Evolutionary conservation across 1,284 basidiomycete species (phyloP), one percentile per base, ranked within the genome.

Genomic region (Mixia osmundae): DNA sequence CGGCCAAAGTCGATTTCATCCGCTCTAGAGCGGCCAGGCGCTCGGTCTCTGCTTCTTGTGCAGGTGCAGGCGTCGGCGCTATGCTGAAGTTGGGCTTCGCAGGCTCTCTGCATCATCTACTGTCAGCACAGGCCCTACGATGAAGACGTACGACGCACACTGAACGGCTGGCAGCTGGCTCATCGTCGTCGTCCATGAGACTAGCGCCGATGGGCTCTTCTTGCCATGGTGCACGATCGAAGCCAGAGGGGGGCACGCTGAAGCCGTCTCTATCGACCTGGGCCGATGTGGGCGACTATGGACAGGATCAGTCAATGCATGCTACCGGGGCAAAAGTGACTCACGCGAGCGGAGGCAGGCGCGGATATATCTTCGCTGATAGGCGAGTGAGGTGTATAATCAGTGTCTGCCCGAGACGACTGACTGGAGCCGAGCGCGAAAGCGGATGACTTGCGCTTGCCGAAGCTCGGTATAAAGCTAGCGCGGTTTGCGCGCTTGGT

Each of bases 21-120:
- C n/a, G n/a, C n/a, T n/a, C n/a, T n/a, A 65, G 49, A 0, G 64
- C 64, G 1, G 60, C 61, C 33, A 57, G 52, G 11, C 63, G 57
- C 28, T 58, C 57, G 23, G 53, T 53, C 10, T 62, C 57, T 30
- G 50, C 52, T 43, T 64, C 62, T 30, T 56, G 46, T n/a, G 42
- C 62, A 59, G 29, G 38, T 27, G 29, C 6, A 1, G 61, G 60
- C 5, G 51, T 44, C 5, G 55, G 48, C 4, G 58, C 53, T 28
- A 64, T 47, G 14, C 59, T 54, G 43, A 54, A 24, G 38, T 33
- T 19, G 15, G 30, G 35, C 28, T 25, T 23, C 19, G 21, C 27
- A 18, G 25, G 29, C 18, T 28, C 25, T 5, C 8, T 41, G 34
- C 10, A 46, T 35, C 1, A 41, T 15, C 30, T 42, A 16, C 43